Conservation (phyloP, 108 stramenopile genomes). For the Pseudonitzschia pungens region DNA sequence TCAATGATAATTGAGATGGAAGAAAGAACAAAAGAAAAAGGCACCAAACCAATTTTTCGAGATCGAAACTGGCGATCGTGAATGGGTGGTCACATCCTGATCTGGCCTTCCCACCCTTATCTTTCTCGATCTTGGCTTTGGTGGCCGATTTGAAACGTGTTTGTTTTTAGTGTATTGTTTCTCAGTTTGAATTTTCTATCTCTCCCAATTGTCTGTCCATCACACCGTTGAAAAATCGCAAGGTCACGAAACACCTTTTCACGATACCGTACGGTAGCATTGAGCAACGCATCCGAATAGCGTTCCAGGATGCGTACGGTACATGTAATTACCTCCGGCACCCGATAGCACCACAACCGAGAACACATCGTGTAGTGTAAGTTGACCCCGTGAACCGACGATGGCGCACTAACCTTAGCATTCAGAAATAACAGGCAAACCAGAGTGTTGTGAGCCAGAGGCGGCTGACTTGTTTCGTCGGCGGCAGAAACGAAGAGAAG, state of each 20-base stretch:
- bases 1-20: not conserved
- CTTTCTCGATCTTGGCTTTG: not conserved
- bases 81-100: not conserved
- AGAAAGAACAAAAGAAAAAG: not conserved
- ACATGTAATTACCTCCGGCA: too few relatives aligned
- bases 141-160: too few relatives aligned
- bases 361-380: not conserved
- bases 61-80: not conserved
- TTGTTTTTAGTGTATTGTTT: too few relatives aligned
- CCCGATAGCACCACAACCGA: not conserved
- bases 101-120: not conserved
- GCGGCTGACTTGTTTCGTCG: too few relatives aligned
- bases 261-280: too few relatives aligned
- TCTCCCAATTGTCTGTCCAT: not conserved
- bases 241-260: not conserved
- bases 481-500: too few relatives aligned
- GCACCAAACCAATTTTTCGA: not conserved
- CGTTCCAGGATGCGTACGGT: too few relatives aligned
- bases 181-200: too few relatives aligned
- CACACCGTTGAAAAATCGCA: not conserved
- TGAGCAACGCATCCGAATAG: not conserved
- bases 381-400: not conserved
- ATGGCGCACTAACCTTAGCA: not conserved
- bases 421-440: not conserved
- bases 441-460: too few relatives aligned